Evolutionary conservation across 306 rosid species (phyloP), one percentile per base, ranked within the genome.

Genomic region (Vigna radiata): DNA sequence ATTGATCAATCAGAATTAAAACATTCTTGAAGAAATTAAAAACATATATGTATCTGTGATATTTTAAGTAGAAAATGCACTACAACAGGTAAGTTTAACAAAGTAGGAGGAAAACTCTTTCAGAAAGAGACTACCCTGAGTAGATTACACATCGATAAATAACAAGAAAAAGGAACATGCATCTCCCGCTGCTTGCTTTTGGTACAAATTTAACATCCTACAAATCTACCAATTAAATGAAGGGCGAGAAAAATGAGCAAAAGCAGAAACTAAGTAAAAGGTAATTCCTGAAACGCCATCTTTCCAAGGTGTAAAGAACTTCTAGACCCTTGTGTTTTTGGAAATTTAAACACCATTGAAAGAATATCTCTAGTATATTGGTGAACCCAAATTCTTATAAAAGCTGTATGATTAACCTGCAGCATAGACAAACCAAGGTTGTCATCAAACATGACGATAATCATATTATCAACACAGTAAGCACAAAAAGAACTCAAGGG

Each of bases 221-320:
- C 44, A 56, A 74, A 63, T 60, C 77, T 49, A 55, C 58, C 1
- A 44, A 41, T 3, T 47, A 78, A 56, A 17, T 44, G 46, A 61
- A 43, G 71, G 80, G 85, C 79, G 77, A n/a, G 61, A 49, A 46
- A 54, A 29, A 70, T 39, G 59, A 77, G 75, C 81, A n/a, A 85
- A 77, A 61, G 88, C 87, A 86, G 86, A 88, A 72, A 76, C 85
- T 0, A 85, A 64, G 79, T 77, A 77, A 73, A 87, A 83, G 75
- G 75, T 81, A 79, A 71, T 62, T 56, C 77, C 93, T 80, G 85
- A 90, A 50, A 78, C 68, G 72, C 77, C 79, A 78, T 83, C 83
- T 76, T 75, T 89, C 80, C 83, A 18, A 14, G 5, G 69, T 78
- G 53, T 33, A 19, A 52, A 41, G 64, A 55, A 73, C 48, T 47